Conservation (phyloP, 2,329 filamentous ascomycete genomes). For the Colletotrichum sp. region DNA sequence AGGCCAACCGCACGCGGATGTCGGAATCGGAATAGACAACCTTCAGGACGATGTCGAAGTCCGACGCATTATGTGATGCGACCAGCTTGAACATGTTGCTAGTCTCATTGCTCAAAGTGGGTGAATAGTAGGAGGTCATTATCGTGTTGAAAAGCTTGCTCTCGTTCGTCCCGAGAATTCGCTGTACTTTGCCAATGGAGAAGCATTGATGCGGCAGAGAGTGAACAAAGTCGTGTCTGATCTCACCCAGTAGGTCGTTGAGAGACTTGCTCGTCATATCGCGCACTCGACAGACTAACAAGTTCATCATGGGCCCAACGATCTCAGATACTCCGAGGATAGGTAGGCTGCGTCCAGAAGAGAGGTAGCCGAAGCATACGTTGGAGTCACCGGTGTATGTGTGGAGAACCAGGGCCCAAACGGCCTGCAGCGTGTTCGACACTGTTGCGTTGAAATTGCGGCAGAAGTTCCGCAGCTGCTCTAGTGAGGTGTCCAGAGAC, state of each 20-base stretch:
- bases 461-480: background rate
- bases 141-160: slow-evolving; percentile 21
- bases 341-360: background rate
- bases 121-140: slow-evolving; percentile 5
- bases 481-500: background rate
- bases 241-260: background rate
- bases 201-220: slow-evolving; percentile 12
- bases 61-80: background rate
- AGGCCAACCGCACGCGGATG: background rate
- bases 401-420: slow-evolving; percentile 6
- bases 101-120: background rate
- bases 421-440: background rate
- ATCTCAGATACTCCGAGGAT: background rate
- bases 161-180: background rate
- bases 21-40: background rate
- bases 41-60: slow-evolving; percentile 11
- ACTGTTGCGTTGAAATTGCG: background rate
- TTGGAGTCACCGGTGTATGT: background rate
- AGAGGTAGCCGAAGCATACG: slow-evolving; percentile 14
- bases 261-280: background rate
- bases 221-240: slow-evolving; percentile 8
- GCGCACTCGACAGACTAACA: background rate
- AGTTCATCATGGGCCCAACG: slow-evolving; percentile 15
- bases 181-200: slow-evolving; percentile 16
- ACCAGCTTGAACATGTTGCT: background rate